Conservation (phyloP, 1,284 basidiomycete genomes). For the Malassezia globosa region DNA sequence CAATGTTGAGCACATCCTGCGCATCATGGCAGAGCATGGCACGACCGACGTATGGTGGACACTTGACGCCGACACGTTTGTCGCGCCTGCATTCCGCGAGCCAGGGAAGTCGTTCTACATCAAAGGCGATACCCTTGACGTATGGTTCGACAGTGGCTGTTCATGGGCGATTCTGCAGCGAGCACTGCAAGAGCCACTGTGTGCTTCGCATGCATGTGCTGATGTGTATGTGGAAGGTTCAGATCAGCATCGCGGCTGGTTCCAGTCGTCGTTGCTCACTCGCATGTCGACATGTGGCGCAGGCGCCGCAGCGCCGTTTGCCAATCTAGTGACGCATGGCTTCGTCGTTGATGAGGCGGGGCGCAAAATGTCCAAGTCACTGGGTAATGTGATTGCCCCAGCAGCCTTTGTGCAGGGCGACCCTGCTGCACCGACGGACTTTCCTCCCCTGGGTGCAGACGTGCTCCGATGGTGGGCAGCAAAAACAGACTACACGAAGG, state of each 20-base stretch:
- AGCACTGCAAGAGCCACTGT: conserved; percentile 19
- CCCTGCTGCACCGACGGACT: conserved; percentile 51
- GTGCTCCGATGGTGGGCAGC: conserved; percentile 83
- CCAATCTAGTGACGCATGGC: conserved; percentile 80
- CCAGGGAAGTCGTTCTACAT: conserved; percentile 38
- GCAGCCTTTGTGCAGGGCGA: conserved; percentile 68
- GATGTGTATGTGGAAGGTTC: conserved; percentile 90
- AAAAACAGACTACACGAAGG: conserved; percentile 76
- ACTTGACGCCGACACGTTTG: conserved; percentile 69
- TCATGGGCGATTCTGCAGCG: conserved; percentile 66
- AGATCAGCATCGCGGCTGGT: conserved; percentile 98
- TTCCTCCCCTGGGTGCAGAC: conserved; percentile 74
- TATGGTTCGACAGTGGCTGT: conserved; percentile 97
- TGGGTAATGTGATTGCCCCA: conserved; percentile 84
- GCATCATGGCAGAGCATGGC: conserved; percentile 62
- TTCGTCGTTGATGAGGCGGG: conserved; percentile 87
- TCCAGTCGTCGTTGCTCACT: conserved; percentile 87
- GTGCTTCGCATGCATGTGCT: conserved; percentile 51
- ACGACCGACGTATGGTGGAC: conserved; percentile 76
- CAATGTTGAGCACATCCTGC: conserved; percentile 67
- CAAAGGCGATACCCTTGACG: conserved; percentile 76
- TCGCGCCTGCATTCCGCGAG: conserved; percentile 29
- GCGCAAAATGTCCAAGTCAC: conserved; percentile 96
- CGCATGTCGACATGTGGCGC: conserved; percentile 54
- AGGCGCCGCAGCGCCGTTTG: conserved; percentile 57